These are phyloP conservation scores for Xylariaceae sp. DNA, from an alignment of 2,329 filamentous ascomycete genomes.

Conservation along the genomic window DNA sequence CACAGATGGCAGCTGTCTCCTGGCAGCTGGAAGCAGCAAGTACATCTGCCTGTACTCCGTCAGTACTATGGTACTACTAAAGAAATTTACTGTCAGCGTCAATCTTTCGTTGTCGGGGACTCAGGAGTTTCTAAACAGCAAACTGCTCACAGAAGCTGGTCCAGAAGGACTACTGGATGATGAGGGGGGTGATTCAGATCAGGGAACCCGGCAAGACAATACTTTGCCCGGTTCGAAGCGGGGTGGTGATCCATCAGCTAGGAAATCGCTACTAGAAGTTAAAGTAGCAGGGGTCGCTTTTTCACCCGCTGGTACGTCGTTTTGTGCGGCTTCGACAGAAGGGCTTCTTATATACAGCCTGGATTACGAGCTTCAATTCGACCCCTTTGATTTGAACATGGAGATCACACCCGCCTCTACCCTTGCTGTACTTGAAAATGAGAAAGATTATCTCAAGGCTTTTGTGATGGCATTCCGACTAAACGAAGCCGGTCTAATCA, in stretches of 20 bases:
- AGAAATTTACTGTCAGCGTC: slow-evolving; percentile 94
- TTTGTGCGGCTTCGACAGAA: slow-evolving; percentile 95
- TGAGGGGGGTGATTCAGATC: slow-evolving; percentile 84
- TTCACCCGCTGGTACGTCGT: slow-evolving; percentile 84
- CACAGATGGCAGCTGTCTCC: slow-evolving; percentile 85
- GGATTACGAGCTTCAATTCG: slow-evolving; percentile 83
- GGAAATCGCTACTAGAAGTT: slow-evolving; percentile 80
- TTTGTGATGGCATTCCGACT: slow-evolving; percentile 97
- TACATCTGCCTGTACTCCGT: slow-evolving; percentile 99
- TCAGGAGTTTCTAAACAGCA: slow-evolving; percentile 96
- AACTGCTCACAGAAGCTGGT: slow-evolving; percentile 87
- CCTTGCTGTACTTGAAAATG: slow-evolving; percentile 67
- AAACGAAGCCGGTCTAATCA: slow-evolving; percentile 82
- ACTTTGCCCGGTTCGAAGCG: slow-evolving; percentile 85
- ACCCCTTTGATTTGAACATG: slow-evolving; percentile 95
- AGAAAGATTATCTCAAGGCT: slow-evolving; percentile 86
- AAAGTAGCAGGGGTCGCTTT: slow-evolving; percentile 86
- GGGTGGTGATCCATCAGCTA: slow-evolving; percentile 78
- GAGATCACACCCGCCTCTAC: slow-evolving; percentile 89
- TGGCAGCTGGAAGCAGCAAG: slow-evolving; percentile 96
- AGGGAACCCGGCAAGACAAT: slow-evolving; percentile 81
- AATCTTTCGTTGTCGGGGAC: slow-evolving; percentile 96
- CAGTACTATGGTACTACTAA: slow-evolving; percentile 85
- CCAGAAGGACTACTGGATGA: slow-evolving; percentile 85
- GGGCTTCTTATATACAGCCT: slow-evolving; percentile 92